Evolutionary conservation across 2,329 filamentous ascomycete species (phyloP).

Genomic region (Metarhizium anisopliae): DNA sequence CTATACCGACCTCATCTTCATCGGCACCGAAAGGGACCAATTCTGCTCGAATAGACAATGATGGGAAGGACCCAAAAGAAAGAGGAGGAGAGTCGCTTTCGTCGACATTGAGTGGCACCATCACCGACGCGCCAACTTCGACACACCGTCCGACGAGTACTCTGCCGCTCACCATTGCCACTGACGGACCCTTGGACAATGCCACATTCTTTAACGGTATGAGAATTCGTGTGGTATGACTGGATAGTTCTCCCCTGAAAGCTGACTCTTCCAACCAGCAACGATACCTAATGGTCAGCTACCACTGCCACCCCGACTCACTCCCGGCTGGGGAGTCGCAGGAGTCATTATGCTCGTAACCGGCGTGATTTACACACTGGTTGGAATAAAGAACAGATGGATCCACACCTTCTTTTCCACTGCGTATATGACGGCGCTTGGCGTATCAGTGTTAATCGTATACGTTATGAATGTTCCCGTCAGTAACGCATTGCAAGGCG

Average conservation of each 20-base stretch:
- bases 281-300: conserved; percentile 45
- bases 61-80: background rate
- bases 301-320: conserved; percentile 65
- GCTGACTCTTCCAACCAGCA: conserved; percentile 20
- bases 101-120: background rate
- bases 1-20: conserved; percentile 1
- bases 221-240: background rate
- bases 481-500: conserved; percentile 68
- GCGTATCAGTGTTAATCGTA: conserved; percentile 72
- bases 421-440: conserved; percentile 62
- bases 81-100: background rate
- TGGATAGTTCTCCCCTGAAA: background rate
- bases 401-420: conserved; percentile 75
- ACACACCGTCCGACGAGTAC: conserved; percentile 1
- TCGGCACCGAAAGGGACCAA: background rate
- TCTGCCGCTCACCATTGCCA: conserved; percentile 4
- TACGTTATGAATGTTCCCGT: conserved; percentile 82
- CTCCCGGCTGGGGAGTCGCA: conserved; percentile 71
- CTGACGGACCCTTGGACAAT: conserved; percentile 14
- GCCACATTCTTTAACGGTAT: conserved; percentile 26
- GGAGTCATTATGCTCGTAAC: conserved; percentile 67
- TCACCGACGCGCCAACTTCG: background rate
- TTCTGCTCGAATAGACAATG: background rate
- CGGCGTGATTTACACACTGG: conserved; percentile 61
- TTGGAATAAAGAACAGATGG: conserved; percentile 76